phyloP scores from a whole-genome alignment of 306 rosid species.

The Herpetospermum pedunculosum region DNA sequence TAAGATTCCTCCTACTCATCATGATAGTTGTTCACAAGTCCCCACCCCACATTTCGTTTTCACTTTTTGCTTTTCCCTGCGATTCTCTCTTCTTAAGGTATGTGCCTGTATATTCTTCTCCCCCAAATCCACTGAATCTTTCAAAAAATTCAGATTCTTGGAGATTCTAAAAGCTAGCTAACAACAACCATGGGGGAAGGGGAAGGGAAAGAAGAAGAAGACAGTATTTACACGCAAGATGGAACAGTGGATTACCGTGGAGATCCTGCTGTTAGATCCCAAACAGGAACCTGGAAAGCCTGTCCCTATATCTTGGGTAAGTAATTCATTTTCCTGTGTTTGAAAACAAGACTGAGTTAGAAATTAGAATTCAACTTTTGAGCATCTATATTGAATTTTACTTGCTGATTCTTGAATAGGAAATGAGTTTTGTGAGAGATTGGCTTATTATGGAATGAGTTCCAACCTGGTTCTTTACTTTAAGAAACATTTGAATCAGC shows the following conservation, averaged over 20 bases:
- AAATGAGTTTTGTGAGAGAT: slow-evolving; percentile 10
- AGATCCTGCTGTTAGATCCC: not conserved
- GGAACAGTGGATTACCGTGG: slow-evolving; percentile 8
- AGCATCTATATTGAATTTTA: not conserved
- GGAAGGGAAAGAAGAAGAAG: too few species aligned
- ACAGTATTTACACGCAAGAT: slow-evolving; percentile 9
- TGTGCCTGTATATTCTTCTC: too few species aligned
- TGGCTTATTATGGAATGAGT: slow-evolving; percentile 14
- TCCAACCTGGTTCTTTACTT: slow-evolving; percentile 8
- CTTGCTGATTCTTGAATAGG: not conserved
- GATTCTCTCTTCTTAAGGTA: not conserved
- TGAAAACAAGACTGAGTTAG: too few species aligned
- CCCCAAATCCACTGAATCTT: not conserved
- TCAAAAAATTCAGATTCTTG: too few species aligned
- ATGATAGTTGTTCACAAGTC: too few species aligned
- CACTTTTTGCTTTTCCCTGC: too few species aligned
- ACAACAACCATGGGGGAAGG: slow-evolving; percentile 9
- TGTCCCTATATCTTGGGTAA: slow-evolving; percentile 12
- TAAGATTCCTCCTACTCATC: too few species aligned
- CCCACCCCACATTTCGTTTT: too few species aligned
- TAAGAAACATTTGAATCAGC: not conserved
- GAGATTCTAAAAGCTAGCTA: too few species aligned
- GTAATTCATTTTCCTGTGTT: not conserved
- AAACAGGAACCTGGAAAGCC: slow-evolving; percentile 13
- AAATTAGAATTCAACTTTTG: not conserved